Percentiles rank a stretch among this genome's conserved stretches.
Conservation (phyloP, 1,284 basidiomycete species). For the Ustilago cynodontis region DNA sequence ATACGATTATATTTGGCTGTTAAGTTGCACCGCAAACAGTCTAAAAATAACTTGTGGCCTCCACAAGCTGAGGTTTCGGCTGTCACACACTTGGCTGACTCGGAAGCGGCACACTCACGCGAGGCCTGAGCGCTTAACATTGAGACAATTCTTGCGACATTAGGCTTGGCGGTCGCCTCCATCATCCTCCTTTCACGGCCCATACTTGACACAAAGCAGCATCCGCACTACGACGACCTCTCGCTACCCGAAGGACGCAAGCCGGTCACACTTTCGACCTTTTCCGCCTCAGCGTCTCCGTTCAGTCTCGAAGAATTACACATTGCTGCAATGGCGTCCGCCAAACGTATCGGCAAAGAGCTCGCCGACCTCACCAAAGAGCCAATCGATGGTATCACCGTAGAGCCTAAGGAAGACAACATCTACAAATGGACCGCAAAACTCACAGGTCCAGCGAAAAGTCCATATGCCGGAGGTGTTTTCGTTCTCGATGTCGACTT, state of each 20-base stretch:
- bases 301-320: not conserved
- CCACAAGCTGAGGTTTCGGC: too few relatives aligned
- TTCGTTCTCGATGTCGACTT: slow-evolving; percentile 68
- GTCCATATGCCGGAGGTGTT: slow-evolving; percentile 64
- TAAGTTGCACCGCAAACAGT: too few relatives aligned
- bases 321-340: slow-evolving; percentile 32
- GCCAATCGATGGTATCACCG: slow-evolving; percentile 56
- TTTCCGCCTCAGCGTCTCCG: slow-evolving; percentile 4
- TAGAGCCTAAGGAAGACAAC: slow-evolving; percentile 58
- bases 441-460: slow-evolving; percentile 49
- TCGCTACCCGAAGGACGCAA: not conserved
- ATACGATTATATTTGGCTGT: too few relatives aligned
- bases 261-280: not conserved
- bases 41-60: too few relatives aligned
- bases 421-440: slow-evolving; percentile 64
- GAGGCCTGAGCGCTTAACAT: not conserved
- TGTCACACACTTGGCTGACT: slow-evolving; percentile 4
- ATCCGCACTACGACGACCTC: not conserved
- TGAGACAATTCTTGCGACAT: not conserved
- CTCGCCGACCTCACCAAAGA: slow-evolving; percentile 58
- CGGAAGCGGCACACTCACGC: slow-evolving; percentile 7
- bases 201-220: not conserved
- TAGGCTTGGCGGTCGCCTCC: not conserved
- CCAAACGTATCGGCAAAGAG: slow-evolving; percentile 57
- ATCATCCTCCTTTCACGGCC: not conserved